Evolutionary conservation across 495 filamentous ascomycete species (phyloP).

Genomic region (Amorphotheca resinae): DNA sequence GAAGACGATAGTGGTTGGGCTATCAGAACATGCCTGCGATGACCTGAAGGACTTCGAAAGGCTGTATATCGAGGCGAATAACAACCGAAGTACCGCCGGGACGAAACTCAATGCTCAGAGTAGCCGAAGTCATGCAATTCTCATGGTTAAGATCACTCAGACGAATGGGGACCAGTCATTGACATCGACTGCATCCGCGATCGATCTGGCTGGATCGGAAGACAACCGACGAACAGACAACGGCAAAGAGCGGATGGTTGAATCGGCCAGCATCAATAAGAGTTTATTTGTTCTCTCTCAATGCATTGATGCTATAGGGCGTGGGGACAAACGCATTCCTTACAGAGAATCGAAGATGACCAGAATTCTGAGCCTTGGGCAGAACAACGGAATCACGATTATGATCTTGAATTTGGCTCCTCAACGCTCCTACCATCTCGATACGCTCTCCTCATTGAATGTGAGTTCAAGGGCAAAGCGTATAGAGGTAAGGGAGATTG

Average conservation of each 20-base stretch:
- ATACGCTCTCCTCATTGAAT: conserved; percentile 86
- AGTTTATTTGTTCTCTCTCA: conserved; percentile 88
- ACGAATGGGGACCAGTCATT: conserved; percentile 56
- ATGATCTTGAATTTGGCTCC: conserved; percentile 96
- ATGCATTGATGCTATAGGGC: conserved; percentile 84
- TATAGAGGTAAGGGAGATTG: conserved; percentile 87
- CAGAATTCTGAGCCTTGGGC: conserved; percentile 78
- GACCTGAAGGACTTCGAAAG: conserved; percentile 86
- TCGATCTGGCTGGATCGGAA: conserved; percentile 93
- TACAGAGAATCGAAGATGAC: conserved; percentile 96
- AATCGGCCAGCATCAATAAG: conserved; percentile 98
- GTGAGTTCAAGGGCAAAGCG: conserved; percentile 94
- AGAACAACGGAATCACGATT: conserved; percentile 89
- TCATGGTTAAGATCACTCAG: conserved; percentile 78
- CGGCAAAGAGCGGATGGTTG: conserved; percentile 80
- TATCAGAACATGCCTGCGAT: conserved; percentile 76
- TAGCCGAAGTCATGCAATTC: conserved; percentile 83
- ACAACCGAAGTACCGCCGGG: conserved; percentile 78
- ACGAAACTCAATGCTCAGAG: conserved; percentile 96
- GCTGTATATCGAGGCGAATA: conserved; percentile 89
- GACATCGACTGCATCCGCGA: conserved; percentile 79
- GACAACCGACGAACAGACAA: conserved; percentile 94
- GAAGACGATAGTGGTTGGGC: conserved; percentile 84
- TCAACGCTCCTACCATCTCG: conserved; percentile 75
- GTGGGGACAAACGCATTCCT: conserved; percentile 62